Base-by-base conservation (phyloP, 345 rosid genomes). In the Eucalyptus polyanthemos region DNA sequence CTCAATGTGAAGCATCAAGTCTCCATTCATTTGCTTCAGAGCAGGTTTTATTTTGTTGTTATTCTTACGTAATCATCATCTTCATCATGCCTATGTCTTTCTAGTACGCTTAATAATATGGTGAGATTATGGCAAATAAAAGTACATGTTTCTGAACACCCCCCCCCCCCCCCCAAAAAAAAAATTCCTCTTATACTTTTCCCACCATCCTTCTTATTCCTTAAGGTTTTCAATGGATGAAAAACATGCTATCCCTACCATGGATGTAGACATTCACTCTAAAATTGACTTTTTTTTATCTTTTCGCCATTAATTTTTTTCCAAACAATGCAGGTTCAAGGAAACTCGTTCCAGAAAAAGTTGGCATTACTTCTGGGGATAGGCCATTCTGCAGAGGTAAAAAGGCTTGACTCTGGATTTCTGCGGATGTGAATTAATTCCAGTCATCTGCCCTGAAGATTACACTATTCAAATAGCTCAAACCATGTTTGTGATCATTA, bases 291-390 rank as follows among this genome's bases (percentile, higher is more conserved):
- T 67, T 87, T 67, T 87, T 88, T 87, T 88, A 89, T 81, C 53
- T 49, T 45, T 86, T 86, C 25, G 2, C 88, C 56, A 6, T 50
- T 65, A 40, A 53, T 51, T 8, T 62, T 24, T 51, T 87, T 76
- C 34, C 54, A 86, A 86, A 15, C 80, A 45, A 42, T 81, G 86
- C 89, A 98, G 99, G 97, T 92, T 91, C 96, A 91, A 80, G 99
- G 99, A 88, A 98, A 98, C 92, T 98, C 99, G 53, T 98, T 96
- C 93, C 99, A 96, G 92, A 98, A 98, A 94, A 98, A 96, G 93
- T 96, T 93, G 86, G 97, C 99, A 37, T 88, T 95, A 88, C 95
- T 98, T 89, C 95, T 98, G 91, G 99, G 99, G 72, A 89, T 95
- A 87, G 95, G 94, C 89, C 97, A 95, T 88, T 94, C 87, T 67